Base-by-base conservation (phyloP, 139 green algal species). In the Mesostigma viride region DNA sequence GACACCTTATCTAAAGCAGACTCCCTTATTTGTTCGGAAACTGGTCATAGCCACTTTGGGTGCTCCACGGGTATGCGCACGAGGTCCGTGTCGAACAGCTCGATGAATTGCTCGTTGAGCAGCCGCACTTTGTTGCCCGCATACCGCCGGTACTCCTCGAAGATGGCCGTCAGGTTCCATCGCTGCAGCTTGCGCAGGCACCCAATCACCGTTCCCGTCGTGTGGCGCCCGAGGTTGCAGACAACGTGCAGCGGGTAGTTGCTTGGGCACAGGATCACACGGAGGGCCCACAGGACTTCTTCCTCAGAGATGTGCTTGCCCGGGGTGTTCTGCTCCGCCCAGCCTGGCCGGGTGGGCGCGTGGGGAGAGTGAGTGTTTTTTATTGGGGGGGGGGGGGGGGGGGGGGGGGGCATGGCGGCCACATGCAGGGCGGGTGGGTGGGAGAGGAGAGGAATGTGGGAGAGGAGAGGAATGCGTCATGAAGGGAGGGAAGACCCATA, bases 301-400 rank as follows among this genome's bases (percentile, higher is more conserved):
- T 65, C 63, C 35, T 70, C 63, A 65, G 63, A 70, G 35, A 70
- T 70, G 14, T 26, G 63, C 17, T 22, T 66, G n/a, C 27, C 63
- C 20, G 63, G 63, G 35, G 63, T 70, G n/a, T 65, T 65, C n/a
- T 70, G 63, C 45, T 70, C 63, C 27, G 63, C 63, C 63, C 63
- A 70, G 11, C 63, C 63, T 32, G 46, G n/a, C n/a, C n/a, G n/a
- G n/a, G n/a, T n/a, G n/a, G n/a, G n/a, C n/a, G n/a, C n/a, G n/a
- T n/a, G n/a, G n/a, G n/a, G n/a, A n/a, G n/a, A n/a, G n/a, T n/a
- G n/a, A n/a, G n/a, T n/a, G n/a, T n/a, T n/a, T n/a, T n/a, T n/a
- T n/a, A n/a, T n/a, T n/a, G n/a, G n/a, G n/a, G n/a, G n/a, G n/a
- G n/a, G n/a, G n/a, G n/a, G n/a, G n/a, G n/a, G n/a, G n/a, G n/a